Conservation (phyloP, 2,329 filamentous ascomycete species). For the Ilyonectria mors-panacis region DNA sequence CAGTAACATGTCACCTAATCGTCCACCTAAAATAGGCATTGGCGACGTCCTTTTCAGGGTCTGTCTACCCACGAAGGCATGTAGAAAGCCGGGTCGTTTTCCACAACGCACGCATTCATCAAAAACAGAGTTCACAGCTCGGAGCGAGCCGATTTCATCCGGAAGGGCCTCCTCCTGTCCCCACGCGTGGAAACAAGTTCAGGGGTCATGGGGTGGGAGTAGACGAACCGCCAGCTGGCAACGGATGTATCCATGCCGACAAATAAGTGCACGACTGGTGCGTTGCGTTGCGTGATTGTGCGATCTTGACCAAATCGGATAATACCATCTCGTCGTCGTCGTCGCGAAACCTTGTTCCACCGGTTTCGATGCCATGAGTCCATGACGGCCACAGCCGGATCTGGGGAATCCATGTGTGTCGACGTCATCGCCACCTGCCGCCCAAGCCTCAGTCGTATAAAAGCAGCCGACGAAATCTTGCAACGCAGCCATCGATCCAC, state of each 20-base stretch:
- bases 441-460: neutral
- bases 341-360: neutral
- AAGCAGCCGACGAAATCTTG: neutral
- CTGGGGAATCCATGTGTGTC: constrained; percentile 43
- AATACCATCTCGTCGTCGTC: constrained; percentile 13
- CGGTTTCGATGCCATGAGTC: neutral
- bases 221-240: neutral
- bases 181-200: neutral
- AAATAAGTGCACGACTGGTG: neutral
- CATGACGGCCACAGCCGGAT: constrained; percentile 10
- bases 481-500: neutral
- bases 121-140: neutral
- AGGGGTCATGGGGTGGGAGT: neutral
- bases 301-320: neutral
- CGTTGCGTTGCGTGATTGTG: neutral
- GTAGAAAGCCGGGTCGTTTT: neutral
- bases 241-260: neutral
- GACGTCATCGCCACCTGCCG: constrained; percentile 42
- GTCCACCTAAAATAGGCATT: neutral
- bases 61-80: too few species aligned
- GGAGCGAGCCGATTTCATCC: neutral
- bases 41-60: too few species aligned
- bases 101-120: neutral
- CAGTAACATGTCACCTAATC: neutral
- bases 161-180: neutral